Conservation (phyloP, 805 yeast species). For the Myxozyma vanderwaltii region DNA sequence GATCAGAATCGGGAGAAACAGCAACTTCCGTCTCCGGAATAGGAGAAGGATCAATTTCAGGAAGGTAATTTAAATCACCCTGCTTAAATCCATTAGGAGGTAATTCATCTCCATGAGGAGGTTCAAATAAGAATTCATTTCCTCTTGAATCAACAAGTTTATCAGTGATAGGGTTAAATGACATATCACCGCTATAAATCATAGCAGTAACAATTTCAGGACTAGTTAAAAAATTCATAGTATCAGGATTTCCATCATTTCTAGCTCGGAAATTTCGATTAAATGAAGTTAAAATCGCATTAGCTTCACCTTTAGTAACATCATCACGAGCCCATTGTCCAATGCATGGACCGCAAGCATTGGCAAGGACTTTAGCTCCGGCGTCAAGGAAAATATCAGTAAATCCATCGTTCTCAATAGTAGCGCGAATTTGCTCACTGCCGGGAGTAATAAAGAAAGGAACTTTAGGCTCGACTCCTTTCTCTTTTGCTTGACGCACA, state of each 20-base stretch:
- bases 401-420: conserved; percentile 95
- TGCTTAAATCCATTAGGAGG: conserved; percentile 88
- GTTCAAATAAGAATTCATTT: conserved; percentile 81
- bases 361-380: conserved; percentile 93
- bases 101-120: conserved; percentile 88
- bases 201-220: conserved; percentile 93
- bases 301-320: conserved; percentile 81
- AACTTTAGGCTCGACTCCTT: conserved; percentile 89
- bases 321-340: conserved; percentile 99
- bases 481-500: conserved; percentile 84
- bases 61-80: conserved; percentile 87
- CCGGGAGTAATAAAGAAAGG: conserved; percentile 96
- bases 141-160: conserved; percentile 85
- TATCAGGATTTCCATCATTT: conserved; percentile 97
- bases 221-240: conserved; percentile 95
- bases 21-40: conserved; percentile 72
- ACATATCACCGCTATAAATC: conserved; percentile 94
- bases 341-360: conserved; percentile 99
- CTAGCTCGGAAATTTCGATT: conserved; percentile 98
- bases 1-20: conserved; percentile 88
- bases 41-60: conserved; percentile 87
- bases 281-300: conserved; percentile 95
- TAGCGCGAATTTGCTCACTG: conserved; percentile 97
- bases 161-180: conserved; percentile 94
- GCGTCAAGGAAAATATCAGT: conserved; percentile 83